Percentiles rank a stretch among this genome's conserved stretches.
These are phyloP conservation scores for Aspergillus carlsbadensis DNA, from an alignment of 495 filamentous ascomycete species.

Conservation along the genomic window DNA sequence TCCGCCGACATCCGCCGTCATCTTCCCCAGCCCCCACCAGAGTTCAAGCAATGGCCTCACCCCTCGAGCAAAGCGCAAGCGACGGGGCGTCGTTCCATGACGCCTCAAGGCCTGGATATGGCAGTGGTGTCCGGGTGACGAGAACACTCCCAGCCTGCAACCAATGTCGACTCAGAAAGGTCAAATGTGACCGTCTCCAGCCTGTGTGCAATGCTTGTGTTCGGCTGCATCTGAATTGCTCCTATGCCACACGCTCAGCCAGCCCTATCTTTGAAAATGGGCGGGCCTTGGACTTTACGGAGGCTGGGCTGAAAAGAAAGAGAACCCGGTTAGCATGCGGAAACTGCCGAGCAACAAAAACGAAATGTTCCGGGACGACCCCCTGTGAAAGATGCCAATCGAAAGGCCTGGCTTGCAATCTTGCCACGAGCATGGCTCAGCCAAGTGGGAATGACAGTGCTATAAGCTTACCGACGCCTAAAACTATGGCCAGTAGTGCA, in stretches of 20 bases:
- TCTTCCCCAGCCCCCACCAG: neutral
- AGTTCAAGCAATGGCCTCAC: neutral
- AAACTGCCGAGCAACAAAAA: neutral
- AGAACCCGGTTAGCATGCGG: neutral
- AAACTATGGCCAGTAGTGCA: neutral
- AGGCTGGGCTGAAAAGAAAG: neutral
- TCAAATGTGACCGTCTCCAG: slow-evolving; percentile 1
- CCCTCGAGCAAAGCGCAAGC: neutral
- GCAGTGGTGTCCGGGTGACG: neutral
- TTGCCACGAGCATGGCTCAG: neutral
- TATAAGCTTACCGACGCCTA: neutral
- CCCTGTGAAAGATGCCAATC: slow-evolving; percentile 1
- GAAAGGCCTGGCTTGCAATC: neutral
- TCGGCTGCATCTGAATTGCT: neutral
- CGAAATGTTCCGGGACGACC: neutral
- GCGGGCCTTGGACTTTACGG: neutral
- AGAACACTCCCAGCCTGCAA: neutral
- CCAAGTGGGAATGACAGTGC: neutral
- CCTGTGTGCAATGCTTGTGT: neutral
- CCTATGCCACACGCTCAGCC: neutral
- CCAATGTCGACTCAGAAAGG: neutral
- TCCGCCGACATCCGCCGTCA: neutral
- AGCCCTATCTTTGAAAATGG: neutral
- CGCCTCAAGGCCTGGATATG: neutral
- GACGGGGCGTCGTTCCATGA: neutral